Conservation (phyloP, 2,329 filamentous ascomycete species). For the Sporothrix euskadiensis region DNA sequence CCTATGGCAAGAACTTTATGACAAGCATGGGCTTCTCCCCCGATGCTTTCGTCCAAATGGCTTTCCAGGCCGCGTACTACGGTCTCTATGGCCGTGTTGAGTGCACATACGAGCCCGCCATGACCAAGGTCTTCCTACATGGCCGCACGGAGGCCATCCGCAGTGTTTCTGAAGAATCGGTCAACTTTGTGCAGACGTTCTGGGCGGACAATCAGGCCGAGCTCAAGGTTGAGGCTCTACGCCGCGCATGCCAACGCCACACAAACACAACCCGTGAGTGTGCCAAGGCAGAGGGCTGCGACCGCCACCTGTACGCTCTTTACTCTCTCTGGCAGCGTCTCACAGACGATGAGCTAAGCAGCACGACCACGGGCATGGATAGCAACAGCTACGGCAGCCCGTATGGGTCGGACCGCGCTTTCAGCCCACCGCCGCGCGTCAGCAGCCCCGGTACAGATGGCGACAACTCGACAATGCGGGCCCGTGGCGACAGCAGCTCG, state of each 20-base stretch:
- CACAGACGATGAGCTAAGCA: conserved; percentile 68
- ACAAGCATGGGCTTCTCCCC: conserved; percentile 96
- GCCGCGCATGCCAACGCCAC: conserved; percentile 81
- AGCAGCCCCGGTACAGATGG: conserved; percentile 25
- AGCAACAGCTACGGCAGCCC: conserved; percentile 26
- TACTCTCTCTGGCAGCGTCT: conserved; percentile 93
- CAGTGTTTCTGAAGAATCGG: conserved; percentile 76
- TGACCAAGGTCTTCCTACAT: conserved; percentile 94
- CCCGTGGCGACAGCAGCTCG: conserved; percentile 33
- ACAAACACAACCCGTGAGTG: conserved; percentile 78
- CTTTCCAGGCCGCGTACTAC: conserved; percentile 97
- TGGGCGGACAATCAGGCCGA: conserved; percentile 87
- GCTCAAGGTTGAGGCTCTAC: conserved; percentile 81
- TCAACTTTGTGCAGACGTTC: conserved; percentile 90
- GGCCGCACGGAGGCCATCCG: conserved; percentile 93
- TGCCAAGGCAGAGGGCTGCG: conserved; percentile 85
- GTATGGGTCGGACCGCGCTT: conserved; percentile 54
- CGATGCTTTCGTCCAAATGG: conserved; percentile 98
- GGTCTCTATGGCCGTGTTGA: conserved; percentile 92
- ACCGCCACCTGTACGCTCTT: conserved; percentile 89
- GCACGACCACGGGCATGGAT: conserved; percentile 46
- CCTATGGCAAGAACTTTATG: conserved; percentile 97
- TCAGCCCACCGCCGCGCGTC: conserved; percentile 50
- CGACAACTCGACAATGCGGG: conserved; percentile 20
- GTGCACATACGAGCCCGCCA: conserved; percentile 95